These are phyloP conservation scores for Lathyrus sativus DNA, from an alignment of 306 rosid species.

Conservation along the genomic window DNA sequence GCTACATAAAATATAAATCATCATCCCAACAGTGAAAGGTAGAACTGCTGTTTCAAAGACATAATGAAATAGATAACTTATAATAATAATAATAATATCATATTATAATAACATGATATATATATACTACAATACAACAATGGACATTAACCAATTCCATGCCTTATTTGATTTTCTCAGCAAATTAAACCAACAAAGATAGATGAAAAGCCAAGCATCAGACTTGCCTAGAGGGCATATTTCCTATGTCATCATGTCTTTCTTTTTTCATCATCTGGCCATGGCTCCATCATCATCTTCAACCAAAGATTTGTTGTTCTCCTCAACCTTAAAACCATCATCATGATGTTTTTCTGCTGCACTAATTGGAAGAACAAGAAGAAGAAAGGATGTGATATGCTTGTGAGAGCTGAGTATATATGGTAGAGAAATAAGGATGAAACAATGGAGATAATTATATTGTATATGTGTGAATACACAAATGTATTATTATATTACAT, in stretches of 20 bases:
- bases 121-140: not conserved
- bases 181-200: conserved; percentile 29
- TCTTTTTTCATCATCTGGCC: conserved; percentile 41
- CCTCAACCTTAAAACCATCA: conserved; percentile 37
- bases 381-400: conserved; percentile 7
- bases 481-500: not conserved
- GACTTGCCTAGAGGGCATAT: conserved; percentile 90
- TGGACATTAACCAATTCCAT: not conserved
- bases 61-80: conserved; percentile 30
- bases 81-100: not conserved
- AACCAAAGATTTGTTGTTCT: conserved; percentile 18
- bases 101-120: not conserved
- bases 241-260: not conserved
- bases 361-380: not conserved
- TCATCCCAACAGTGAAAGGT: conserved; percentile 23
- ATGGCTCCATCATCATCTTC: conserved; percentile 43
- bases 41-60: conserved; percentile 9
- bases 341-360: conserved; percentile 26
- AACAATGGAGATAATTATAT: not conserved
- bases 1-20: conserved; percentile 12
- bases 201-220: conserved; percentile 76
- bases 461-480: not conserved
- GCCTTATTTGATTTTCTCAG: conserved; percentile 35
- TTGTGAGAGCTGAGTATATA: conserved; percentile 2
- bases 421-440: not conserved